Conservation (phyloP, 768 basidiomycete species). For the Suillus clintonianus region DNA sequence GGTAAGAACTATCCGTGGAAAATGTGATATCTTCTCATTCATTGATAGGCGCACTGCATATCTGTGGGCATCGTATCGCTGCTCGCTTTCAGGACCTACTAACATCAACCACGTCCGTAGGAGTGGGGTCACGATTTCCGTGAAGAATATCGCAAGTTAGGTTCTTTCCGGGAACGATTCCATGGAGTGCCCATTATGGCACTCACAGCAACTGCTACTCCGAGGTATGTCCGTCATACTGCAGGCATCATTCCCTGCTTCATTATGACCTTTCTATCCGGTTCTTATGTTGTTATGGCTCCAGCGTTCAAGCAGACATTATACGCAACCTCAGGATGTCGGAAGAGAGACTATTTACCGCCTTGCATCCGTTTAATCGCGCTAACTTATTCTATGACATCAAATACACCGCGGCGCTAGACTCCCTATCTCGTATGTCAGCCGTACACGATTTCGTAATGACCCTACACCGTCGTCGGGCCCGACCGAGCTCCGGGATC, state of each 20-base stretch:
- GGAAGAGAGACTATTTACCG: slow-evolving; percentile 55
- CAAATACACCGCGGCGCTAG: slow-evolving; percentile 58
- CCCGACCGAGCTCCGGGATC: slow-evolving; percentile 66
- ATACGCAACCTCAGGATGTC: slow-evolving; percentile 64
- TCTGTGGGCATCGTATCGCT: slow-evolving; percentile 48
- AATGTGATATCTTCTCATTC: neutral
- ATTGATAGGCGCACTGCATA: slow-evolving; percentile 74
- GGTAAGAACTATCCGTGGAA: slow-evolving; percentile 38
- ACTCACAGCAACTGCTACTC: slow-evolving; percentile 80
- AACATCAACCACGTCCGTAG: slow-evolving; percentile 32
- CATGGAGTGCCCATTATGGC: slow-evolving; percentile 83
- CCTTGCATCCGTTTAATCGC: slow-evolving; percentile 81
- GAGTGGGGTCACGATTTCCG: slow-evolving; percentile 90
- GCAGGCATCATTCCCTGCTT: neutral
- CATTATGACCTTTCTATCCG: neutral
- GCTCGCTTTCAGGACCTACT: neutral
- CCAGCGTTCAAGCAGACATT: slow-evolving; percentile 76
- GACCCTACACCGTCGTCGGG: slow-evolving; percentile 59
- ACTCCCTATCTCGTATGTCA: slow-evolving; percentile 56
- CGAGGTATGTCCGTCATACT: slow-evolving; percentile 43
- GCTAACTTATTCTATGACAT: slow-evolving; percentile 82
- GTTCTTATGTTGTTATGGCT: neutral
- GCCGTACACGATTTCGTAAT: slow-evolving; percentile 69
- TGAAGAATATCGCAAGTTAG: slow-evolving; percentile 69
- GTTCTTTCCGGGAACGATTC: slow-evolving; percentile 66